phyloP scores from a whole-genome alignment of 2,329 filamentous ascomycete genomes.

The Teratosphaeria gauchensis region DNA sequence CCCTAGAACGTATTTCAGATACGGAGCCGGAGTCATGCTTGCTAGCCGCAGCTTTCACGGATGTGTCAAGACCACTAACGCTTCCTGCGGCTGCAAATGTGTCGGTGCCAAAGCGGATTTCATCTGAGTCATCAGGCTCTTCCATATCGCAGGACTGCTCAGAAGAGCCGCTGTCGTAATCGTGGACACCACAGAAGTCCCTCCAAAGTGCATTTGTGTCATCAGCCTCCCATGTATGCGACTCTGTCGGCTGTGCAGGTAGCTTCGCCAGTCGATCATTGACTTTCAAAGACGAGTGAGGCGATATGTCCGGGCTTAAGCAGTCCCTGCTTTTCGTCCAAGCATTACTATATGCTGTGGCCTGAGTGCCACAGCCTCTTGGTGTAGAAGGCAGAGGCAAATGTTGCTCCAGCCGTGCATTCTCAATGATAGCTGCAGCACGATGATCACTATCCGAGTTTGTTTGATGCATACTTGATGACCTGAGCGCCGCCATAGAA shows the following conservation, averaged over 20 bases:
- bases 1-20: neutral
- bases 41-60: slow-evolving; percentile 3
- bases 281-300: slow-evolving; percentile 3
- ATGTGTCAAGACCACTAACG: slow-evolving; percentile 8
- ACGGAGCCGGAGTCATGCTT: neutral
- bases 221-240: slow-evolving; percentile 1
- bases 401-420: neutral
- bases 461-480: slow-evolving; percentile 10
- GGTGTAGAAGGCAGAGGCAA: neutral
- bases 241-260: neutral
- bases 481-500: slow-evolving; percentile 12
- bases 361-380: slow-evolving; percentile 2
- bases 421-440: neutral
- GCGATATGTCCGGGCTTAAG: neutral
- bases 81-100: neutral
- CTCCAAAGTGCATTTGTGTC: slow-evolving; percentile 16
- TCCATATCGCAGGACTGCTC: neutral
- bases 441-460: slow-evolving; percentile 3
- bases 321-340: neutral
- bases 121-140: neutral
- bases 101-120: neutral
- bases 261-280: slow-evolving; percentile 1
- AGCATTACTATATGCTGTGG: neutral
- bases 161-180: slow-evolving; percentile 8
- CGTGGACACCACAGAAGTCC: slow-evolving; percentile 14